Base-by-base conservation (phyloP, 352 stramenopile genomes). In the Globisporangium paddicum region DNA sequence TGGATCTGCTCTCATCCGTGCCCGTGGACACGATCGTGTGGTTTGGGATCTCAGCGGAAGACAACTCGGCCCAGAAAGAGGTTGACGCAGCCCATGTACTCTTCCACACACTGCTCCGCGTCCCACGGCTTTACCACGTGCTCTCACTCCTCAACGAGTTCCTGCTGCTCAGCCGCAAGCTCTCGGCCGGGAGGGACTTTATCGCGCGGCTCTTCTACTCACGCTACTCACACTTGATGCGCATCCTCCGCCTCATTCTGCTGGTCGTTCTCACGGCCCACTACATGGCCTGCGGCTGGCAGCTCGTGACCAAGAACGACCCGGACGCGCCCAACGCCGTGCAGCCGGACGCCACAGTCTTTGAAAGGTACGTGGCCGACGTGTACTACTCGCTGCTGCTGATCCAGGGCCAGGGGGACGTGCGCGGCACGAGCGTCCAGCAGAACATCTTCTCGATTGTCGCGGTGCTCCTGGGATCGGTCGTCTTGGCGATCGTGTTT, bases 181-280 rank as follows among this genome's bases (percentile, higher is more conserved):
- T 4, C 11, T 53, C 23, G 1, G 44, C 32, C n/a, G 21, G 58
- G 4, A n/a, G 34, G 14, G n/a, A n/a, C n/a, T n/a, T n/a, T 38
- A 42, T 7, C 34, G 19, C 5, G 38, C 25, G 2, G 13, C 45
- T 59, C 3, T 25, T 49, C 40, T 59, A 64, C 23, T 64, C 58
- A n/a, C 40, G 58, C 19, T 64, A 64, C 41, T 64, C 58, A 16
- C 58, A 64, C 41, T 23, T 64, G 23, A 34, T 64, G 4, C 58
- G 41, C 18, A 55, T 59, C 51, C 30, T 18, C n/a, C 14, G 25
- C 6, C 14, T 59, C 30, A 9, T 64, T 6, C n/a, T 58, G n/a
- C 14, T 25, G 16, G 30, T 64, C 40, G 26, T 64, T 5, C 30
- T 59, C 4, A 42, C 25, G 0, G 51, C 45, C 18, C 58, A 64